Evolutionary conservation across 176 grass and related monocot species (phyloP).

Genomic region (Secale cereale): DNA sequence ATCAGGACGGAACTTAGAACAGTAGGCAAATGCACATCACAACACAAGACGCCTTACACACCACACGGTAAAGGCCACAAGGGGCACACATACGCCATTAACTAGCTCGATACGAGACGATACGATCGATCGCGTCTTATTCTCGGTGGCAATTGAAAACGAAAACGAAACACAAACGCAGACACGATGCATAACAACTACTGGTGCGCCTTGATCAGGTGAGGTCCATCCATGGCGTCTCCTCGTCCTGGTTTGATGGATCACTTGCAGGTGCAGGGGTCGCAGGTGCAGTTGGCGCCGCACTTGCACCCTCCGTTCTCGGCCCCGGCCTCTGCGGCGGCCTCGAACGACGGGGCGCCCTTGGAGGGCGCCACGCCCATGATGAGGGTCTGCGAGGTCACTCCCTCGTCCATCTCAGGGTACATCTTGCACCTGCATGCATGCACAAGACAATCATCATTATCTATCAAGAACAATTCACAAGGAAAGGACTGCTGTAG

Average conservation of each 20-base stretch:
- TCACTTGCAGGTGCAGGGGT: slow-evolving; percentile 68
- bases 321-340: slow-evolving; percentile 21
- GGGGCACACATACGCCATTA: too few relatives aligned
- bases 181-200: background rate
- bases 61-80: background rate
- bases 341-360: slow-evolving; percentile 26
- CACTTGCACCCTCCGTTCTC: slow-evolving; percentile 77
- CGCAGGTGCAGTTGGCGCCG: slow-evolving; percentile 50
- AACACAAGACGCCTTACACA: background rate
- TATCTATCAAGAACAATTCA: background rate
- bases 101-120: too few relatives aligned
- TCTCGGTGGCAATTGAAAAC: background rate
- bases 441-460: background rate
- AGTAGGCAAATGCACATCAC: background rate
- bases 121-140: background rate
- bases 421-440: slow-evolving; percentile 71
- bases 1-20: background rate
- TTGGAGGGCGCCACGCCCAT: slow-evolving; percentile 56
- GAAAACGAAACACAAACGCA: background rate
- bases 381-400: slow-evolving; percentile 39
- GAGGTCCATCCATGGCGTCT: background rate
- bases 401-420: slow-evolving; percentile 53
- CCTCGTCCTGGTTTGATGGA: background rate
- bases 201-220: background rate
- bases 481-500: too few relatives aligned